Base-by-base conservation (phyloP, 2,329 filamentous ascomycete species). In the Cercospora janseana region DNA sequence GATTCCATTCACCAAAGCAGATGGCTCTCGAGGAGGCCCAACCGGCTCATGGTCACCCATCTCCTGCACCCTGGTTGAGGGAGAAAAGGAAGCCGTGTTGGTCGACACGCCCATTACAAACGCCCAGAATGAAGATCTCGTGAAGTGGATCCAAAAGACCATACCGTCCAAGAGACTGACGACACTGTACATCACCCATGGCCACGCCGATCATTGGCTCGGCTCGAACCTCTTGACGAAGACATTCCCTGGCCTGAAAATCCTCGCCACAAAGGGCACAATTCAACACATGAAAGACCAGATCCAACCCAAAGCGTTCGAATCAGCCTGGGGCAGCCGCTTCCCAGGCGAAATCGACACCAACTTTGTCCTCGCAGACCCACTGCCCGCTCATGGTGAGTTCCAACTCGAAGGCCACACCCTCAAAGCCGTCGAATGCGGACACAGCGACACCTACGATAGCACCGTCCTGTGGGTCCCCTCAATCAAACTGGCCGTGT, bases 171-270 rank as follows among this genome's bases (percentile, higher is more conserved):
- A 32, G 28, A 31, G 32, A n/a, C 28, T 49, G 2, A 32, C 18
- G 12, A 49, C 26, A 4, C 7, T 53, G 4, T 53, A 53, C 38
- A 49, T 53, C 31, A 53, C 46, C n/a, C 50, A 53, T 15, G 46
- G 50, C 24, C 50, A 53, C 28, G 28, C 50, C 10, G 50, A 53
- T 13, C 50, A 53, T 23, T 53, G 44, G 45, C 20, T 53, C 10
- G 50, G 50, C 18, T 20, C 49, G 4, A 20, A 20, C 16, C 32
- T 35, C 15, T 21, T 53, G 10, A 21, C 32, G 24, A 41, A 52
- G 21, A 24, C 16, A 1, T 52, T 52, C 31, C 50, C 50, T 3
- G 37, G 21, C 6, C 10, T 38, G n/a, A 43, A 49, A 23, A 23
- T 32, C n/a, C 4, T 52, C 3, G 50, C 37, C 15, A 53, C 37